Base-by-base conservation (phyloP, 805 yeast genomes). In the Barnettozyma salicaria region DNA sequence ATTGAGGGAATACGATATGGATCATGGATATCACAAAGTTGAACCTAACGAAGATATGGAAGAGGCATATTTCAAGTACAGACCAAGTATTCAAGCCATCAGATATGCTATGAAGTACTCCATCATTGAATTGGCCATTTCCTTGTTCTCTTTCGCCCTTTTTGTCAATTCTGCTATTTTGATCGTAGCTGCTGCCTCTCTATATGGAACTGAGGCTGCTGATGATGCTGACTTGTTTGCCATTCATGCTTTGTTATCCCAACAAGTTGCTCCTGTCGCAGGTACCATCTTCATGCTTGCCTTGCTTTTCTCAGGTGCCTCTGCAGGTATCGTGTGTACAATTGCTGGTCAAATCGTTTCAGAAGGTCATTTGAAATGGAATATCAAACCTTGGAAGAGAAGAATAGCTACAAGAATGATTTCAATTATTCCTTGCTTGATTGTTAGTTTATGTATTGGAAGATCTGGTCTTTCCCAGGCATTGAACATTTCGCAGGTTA, bases 281-380 rank as follows among this genome's bases (percentile, higher is more conserved):
- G 97, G 96, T 19, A 77, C 86, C 1, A 60, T 87, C 1, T 89
- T 89, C 61, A 87, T 87, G 72, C 57, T 86, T 36, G 96, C 96
- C 0, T 66, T 89, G 49, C 64, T 89, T 27, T 74, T 84, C 41
- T 80, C 92, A 40, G 96, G 96, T 6, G 88, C 84, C 52, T 80
- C 89, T 31, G 96, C 96, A 0, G 95, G 96, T 33, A 77, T 89
- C 29, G 89, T 88, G 3, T 88, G 96, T 57, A 89, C 97, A 0
- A 81, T 89, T 63, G 86, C 95, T 0, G 96, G 96, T 8, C 95
- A 89, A 59, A 78, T 89, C 49, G 96, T 89, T 3, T 75, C 87
- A 48, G 97, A 89, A 57, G 97, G 97, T 1, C 90, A 85, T 52
- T 64, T 89, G 27, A 72, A 78, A 36, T 88, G 96, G 96, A 76